These are phyloP conservation scores for Saitozyma podzolica DNA, from an alignment of 768 basidiomycete genomes.

Conservation along the genomic window DNA sequence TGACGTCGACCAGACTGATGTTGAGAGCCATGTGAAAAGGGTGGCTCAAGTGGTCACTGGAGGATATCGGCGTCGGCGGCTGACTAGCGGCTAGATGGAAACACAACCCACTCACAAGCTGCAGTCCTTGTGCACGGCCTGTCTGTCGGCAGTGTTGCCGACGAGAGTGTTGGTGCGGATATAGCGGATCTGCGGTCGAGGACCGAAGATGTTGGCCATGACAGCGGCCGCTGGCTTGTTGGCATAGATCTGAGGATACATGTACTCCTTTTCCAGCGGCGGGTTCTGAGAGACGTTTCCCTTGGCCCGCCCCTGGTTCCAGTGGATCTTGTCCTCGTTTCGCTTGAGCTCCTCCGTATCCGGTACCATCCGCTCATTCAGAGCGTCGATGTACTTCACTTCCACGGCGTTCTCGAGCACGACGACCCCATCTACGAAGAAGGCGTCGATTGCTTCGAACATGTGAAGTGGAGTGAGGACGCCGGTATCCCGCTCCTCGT, in stretches of 20 bases:
- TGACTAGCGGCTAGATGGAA: too few relatives aligned
- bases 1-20: slow-evolving; percentile 4
- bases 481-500: slow-evolving; percentile 6
- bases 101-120: background rate
- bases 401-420: slow-evolving; percentile 11
- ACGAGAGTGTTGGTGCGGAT: slow-evolving; percentile 15
- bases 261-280: slow-evolving; percentile 12
- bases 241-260: slow-evolving; percentile 9
- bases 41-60: slow-evolving; percentile 5
- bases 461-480: background rate
- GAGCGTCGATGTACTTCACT: slow-evolving; percentile 4
- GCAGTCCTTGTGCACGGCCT: slow-evolving; percentile 12
- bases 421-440: slow-evolving; percentile 9
- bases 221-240: slow-evolving; percentile 6
- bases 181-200: slow-evolving; percentile 10
- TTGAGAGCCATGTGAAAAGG: slow-evolving; percentile 12
- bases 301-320: background rate
- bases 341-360: slow-evolving; percentile 1
- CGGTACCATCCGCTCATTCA: slow-evolving; percentile 11
- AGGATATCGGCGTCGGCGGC: too few relatives aligned
- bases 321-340: background rate
- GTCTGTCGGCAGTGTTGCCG: slow-evolving; percentile 8
- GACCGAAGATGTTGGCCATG: slow-evolving; percentile 11
- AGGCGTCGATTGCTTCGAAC: slow-evolving; percentile 1
- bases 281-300: slow-evolving; percentile 17